These are phyloP conservation scores for Metschnikowia sp. DNA, from an alignment of 805 yeast genomes.

Conservation along the genomic window DNA sequence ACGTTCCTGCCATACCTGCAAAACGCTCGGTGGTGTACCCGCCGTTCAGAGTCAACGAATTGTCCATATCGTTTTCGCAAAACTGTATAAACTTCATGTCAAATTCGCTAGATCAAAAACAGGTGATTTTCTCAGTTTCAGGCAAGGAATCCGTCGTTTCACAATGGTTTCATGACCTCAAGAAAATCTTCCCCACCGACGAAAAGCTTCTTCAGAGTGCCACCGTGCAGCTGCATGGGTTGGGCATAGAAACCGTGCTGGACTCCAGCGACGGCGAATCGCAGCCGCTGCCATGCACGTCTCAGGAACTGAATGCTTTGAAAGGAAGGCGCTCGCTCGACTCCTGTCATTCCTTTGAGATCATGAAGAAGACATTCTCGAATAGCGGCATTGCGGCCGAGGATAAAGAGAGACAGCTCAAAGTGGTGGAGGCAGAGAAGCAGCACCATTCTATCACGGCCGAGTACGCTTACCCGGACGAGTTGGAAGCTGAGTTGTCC, in stretches of 20 bases:
- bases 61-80: conserved; percentile 21
- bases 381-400: conserved; percentile 11
- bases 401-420: conserved; percentile 1
- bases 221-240: conserved; percentile 11
- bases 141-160: conserved; percentile 17
- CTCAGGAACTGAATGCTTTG: not conserved
- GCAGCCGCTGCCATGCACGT: conserved; percentile 3
- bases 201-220: conserved; percentile 10
- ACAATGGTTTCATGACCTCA: conserved; percentile 32
- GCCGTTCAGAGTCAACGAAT: conserved; percentile 40
- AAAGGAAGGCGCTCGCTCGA: conserved; percentile 5
- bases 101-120: conserved; percentile 5
- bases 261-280: conserved; percentile 5
- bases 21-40: conserved; percentile 37
- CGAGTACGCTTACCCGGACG: conserved; percentile 12
- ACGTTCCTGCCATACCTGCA: conserved; percentile 16
- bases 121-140: conserved; percentile 18
- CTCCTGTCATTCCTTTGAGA: conserved; percentile 7
- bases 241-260: conserved; percentile 16
- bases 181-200: conserved; percentile 30
- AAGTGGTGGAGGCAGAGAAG: conserved; percentile 3
- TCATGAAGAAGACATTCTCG: conserved; percentile 14
- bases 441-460: conserved; percentile 9
- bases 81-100: conserved; percentile 19
- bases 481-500: not conserved